Evolutionary conservation across 305 asterid species (phyloP), one percentile per base, ranked within the genome.

Genomic region (Solanum hybrid): DNA sequence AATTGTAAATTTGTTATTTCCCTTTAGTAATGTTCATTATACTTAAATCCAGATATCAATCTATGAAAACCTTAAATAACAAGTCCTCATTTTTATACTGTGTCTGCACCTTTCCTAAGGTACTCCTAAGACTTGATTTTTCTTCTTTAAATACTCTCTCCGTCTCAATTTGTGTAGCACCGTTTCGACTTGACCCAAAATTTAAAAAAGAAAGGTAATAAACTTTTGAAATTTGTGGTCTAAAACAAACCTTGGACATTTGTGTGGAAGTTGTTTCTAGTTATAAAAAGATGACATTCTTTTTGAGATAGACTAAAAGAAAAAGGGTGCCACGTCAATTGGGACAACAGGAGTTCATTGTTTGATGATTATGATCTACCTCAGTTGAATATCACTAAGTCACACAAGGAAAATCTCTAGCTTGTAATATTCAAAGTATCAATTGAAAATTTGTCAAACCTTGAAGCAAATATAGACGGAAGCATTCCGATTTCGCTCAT

Each of bases 401-500:
- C 87, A 84, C 3, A 27, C 75, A 5, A 84, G 42, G 75, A 46
- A 81, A 79, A 51, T 31, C 42, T 51, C 42, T 9, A 56, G 8
- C 32, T 56, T 10, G 31, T 31, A 56, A 85, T 85, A 16, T 85
- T 17, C 31, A 85, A 86, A 73, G 72, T 10, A 73, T 40, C 14
- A 20, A 87, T 0, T 13, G 69, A 37, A 73, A 73, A 71, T 20
- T 42, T 17, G 31, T 87, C 85, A 71, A 87, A 87, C 89, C 89
- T 73, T 14, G 89, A 87, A 29, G 89, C 72, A 73, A 87, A 87
- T 73, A 87, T 31, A 73, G 89, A 87, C 5, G 85, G 89, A 87
- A 87, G 89, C 89, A 87, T 87, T 46, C 89, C 89, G 10, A 87
- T 71, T 20, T 87, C 85, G 16, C 89, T 87, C 89, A 87, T 87